A percentile compares a stretch with the other conserved stretches of the same genome.
Conservation (phyloP, 202 grass and related monocot species). For the Setaria viridis region DNA sequence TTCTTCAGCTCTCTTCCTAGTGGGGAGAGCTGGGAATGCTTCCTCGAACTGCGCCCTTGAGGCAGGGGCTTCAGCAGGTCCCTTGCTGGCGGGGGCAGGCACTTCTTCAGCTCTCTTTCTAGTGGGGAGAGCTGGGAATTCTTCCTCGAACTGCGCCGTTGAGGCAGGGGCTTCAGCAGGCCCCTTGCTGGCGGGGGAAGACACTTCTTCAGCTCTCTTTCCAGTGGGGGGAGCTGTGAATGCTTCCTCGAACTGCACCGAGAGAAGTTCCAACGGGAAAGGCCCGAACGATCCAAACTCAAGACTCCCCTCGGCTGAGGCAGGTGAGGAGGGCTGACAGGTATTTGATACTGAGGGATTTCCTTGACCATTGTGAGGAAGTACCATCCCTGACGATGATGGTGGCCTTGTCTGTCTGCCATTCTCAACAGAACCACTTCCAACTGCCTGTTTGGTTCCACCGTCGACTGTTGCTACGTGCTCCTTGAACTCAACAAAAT, state of each 20-base stretch:
- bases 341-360: not conserved
- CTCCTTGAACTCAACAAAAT: conserved; percentile 24
- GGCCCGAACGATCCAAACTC: conserved; percentile 68
- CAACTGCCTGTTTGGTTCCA: conserved; percentile 28
- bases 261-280: conserved; percentile 31
- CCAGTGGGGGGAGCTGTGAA: conserved; percentile 24
- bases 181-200: not conserved
- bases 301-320: not conserved
- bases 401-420: not conserved
- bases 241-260: conserved; percentile 23
- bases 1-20: conserved; percentile 3
- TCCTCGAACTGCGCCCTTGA: not conserved
- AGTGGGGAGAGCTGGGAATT: conserved; percentile 25
- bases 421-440: not conserved
- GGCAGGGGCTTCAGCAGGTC: conserved; percentile 10
- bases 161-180: conserved; percentile 23
- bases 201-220: conserved; percentile 18
- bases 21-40: no score
- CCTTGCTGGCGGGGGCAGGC: not conserved
- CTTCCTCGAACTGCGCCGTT: conserved; percentile 21
- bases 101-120: conserved; percentile 22
- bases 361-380: conserved; percentile 24
- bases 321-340: conserved; percentile 24
- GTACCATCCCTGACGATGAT: not conserved
- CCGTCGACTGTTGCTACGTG: not conserved